Evolutionary conservation across 805 yeast genomes (phyloP).

Genomic region (Yamadazyma sp.): DNA sequence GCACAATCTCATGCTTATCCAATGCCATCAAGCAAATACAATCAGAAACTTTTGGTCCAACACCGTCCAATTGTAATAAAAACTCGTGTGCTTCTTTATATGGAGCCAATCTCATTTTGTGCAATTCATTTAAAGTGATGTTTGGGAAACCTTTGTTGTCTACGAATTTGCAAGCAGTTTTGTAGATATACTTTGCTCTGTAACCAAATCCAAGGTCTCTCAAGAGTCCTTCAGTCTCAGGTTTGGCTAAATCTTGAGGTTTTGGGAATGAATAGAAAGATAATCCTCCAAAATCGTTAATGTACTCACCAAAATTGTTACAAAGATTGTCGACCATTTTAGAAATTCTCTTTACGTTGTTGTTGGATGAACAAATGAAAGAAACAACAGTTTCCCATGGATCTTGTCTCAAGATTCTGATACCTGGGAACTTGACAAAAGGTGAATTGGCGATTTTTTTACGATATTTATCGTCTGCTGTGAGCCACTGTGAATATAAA

Average conservation of each 20-base stretch:
- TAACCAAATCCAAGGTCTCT: slow-evolving; percentile 75
- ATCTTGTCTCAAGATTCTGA: slow-evolving; percentile 84
- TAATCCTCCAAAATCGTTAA: slow-evolving; percentile 52
- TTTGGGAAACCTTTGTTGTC: slow-evolving; percentile 35
- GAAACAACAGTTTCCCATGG: slow-evolving; percentile 95
- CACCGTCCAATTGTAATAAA: slow-evolving; percentile 72
- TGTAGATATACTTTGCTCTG: slow-evolving; percentile 81
- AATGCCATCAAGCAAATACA: slow-evolving; percentile 92
- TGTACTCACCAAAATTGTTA: slow-evolving; percentile 58
- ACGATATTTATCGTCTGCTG: slow-evolving; percentile 48
- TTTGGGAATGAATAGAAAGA: slow-evolving; percentile 72
- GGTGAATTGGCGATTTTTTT: slow-evolving; percentile 28
- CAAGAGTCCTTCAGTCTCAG: slow-evolving; percentile 37
- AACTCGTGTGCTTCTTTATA: slow-evolving; percentile 56
- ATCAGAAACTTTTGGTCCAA: slow-evolving; percentile 98
- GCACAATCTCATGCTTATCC: slow-evolving; percentile 83
- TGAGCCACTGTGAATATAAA: slow-evolving; percentile 62
- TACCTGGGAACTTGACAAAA: slow-evolving; percentile 53
- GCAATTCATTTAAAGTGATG: slow-evolving; percentile 33
- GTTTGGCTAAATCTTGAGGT: slow-evolving; percentile 47
- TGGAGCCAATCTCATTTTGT: slow-evolving; percentile 41
- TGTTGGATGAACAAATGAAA: slow-evolving; percentile 93
- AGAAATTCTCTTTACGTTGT: slow-evolving; percentile 89
- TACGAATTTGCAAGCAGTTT: slow-evolving; percentile 62
- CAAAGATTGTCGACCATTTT: slow-evolving; percentile 86